These are phyloP conservation scores for Aaosphaeria arxii DNA, from an alignment of 2,329 filamentous ascomycete genomes.

Conservation along the genomic window DNA sequence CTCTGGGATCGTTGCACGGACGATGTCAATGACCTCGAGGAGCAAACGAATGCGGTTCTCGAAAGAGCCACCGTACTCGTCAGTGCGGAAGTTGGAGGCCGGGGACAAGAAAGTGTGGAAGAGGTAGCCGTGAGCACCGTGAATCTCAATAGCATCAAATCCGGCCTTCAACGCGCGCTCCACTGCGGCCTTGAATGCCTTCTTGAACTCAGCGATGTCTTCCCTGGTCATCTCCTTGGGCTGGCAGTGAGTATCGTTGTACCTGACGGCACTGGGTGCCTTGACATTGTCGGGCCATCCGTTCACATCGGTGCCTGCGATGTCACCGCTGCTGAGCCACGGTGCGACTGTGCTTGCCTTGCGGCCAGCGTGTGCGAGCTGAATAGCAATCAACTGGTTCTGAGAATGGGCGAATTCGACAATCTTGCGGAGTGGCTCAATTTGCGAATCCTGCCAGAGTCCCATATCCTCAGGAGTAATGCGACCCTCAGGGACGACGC, in stretches of 20 bases:
- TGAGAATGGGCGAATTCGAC: slow-evolving; percentile 80
- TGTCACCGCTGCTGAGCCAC: slow-evolving; percentile 58
- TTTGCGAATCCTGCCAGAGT: slow-evolving; percentile 82
- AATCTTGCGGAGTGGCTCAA: slow-evolving; percentile 66
- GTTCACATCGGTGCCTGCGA: slow-evolving; percentile 55
- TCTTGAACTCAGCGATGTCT: slow-evolving; percentile 66
- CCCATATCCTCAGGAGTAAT: slow-evolving; percentile 80
- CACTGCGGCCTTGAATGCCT: slow-evolving; percentile 61
- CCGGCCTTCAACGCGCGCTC: slow-evolving; percentile 56
- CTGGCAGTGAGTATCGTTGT: slow-evolving; percentile 56
- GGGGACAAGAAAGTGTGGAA: slow-evolving; percentile 69
- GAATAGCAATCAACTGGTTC: slow-evolving; percentile 71
- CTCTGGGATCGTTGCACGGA: slow-evolving; percentile 61
- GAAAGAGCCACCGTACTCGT: slow-evolving; percentile 66
- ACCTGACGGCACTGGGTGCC: slow-evolving; percentile 61
- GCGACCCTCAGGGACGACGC: slow-evolving; percentile 71
- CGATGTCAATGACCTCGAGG: slow-evolving; percentile 64
- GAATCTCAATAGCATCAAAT: slow-evolving; percentile 76
- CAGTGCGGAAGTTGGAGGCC: slow-evolving; percentile 65
- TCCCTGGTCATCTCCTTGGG: slow-evolving; percentile 67
- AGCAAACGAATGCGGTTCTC: slow-evolving; percentile 69
- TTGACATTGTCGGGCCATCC: slow-evolving; percentile 56
- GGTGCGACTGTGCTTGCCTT: slow-evolving; percentile 60
- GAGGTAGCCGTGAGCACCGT: slow-evolving; percentile 77
- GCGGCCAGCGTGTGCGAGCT: slow-evolving; percentile 76